Evolutionary conservation across 139 green algal species (phyloP).

Genomic region (Spirogloea muscicola): DNA sequence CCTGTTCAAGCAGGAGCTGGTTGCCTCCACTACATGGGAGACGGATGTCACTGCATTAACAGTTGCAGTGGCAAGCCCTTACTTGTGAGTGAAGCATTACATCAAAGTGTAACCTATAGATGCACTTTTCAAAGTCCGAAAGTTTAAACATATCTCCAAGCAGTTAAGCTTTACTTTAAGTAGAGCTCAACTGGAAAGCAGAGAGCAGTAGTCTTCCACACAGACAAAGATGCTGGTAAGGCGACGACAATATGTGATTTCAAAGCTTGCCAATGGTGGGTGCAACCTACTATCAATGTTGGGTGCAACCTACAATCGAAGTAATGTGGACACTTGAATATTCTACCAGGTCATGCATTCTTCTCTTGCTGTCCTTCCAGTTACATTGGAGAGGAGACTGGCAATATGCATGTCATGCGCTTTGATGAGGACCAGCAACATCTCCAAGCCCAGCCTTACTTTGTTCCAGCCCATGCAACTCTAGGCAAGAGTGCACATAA

Average conservation of each 20-base stretch:
- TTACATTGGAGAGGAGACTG: not conserved
- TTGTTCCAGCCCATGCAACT: not conserved
- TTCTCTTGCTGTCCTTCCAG: not conserved
- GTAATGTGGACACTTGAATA: slow-evolving; percentile 5
- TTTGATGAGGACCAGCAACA: too few species aligned
- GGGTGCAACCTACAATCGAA: too few species aligned
- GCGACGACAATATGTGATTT: slow-evolving; percentile 11
- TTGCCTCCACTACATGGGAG: slow-evolving; percentile 8
- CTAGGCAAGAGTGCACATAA: not conserved
- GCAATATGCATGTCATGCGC: slow-evolving; percentile 2
- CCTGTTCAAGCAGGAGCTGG: slow-evolving; percentile 3
- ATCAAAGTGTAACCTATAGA: not conserved
- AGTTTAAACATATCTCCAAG: not conserved
- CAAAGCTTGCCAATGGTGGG: too few species aligned
- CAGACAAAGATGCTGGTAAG: not conserved
- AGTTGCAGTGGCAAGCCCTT: slow-evolving; percentile 4
- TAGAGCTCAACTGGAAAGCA: not conserved
- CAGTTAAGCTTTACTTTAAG: too few species aligned
- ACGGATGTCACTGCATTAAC: slow-evolving; percentile 6
- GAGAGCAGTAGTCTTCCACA: slow-evolving; percentile 18
- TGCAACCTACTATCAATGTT: too few species aligned
- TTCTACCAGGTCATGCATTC: not conserved
- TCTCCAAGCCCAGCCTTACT: not conserved
- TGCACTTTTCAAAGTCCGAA: not conserved
- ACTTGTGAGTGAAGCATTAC: slow-evolving; percentile 1